Conservation (phyloP, 495 filamentous ascomycete genomes). For the Tuber indicum region DNA sequence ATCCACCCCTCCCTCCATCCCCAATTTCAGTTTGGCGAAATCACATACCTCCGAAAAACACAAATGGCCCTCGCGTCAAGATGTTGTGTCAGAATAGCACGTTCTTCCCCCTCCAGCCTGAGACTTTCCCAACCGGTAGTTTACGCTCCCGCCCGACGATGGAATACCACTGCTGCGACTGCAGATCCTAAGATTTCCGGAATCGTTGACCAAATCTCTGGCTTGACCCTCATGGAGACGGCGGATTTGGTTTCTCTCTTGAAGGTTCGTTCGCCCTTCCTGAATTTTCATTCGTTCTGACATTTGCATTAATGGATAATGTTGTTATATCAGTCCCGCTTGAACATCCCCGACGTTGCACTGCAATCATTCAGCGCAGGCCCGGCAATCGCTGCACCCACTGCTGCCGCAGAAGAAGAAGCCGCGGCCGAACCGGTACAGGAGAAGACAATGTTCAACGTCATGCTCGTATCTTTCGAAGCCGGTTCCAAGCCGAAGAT, state of each 20-base stretch:
- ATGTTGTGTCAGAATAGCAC: conserved; percentile 35
- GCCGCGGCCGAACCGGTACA: conserved; percentile 73
- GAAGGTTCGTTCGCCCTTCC: conserved; percentile 57
- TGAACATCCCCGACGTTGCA: conserved; percentile 97
- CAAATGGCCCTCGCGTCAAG: conserved; percentile 40
- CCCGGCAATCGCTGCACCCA: conserved; percentile 49
- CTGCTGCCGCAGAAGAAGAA: conserved; percentile 68
- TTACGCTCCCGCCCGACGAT: conserved; percentile 50
- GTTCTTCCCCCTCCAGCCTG: conserved; percentile 44
- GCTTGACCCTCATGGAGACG: conserved; percentile 95
- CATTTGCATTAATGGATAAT: conserved; percentile 2
- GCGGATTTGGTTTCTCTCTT: conserved; percentile 86
- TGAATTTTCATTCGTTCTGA: neutral
- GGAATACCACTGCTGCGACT: conserved; percentile 59
- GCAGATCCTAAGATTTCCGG: conserved; percentile 78
- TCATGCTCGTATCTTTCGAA: conserved; percentile 87
- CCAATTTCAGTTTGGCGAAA: neutral
- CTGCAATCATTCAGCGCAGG: conserved; percentile 77
- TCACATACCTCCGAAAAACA: neutral
- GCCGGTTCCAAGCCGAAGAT: conserved; percentile 88
- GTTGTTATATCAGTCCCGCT: conserved; percentile 59
- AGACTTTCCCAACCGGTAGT: conserved; percentile 43
- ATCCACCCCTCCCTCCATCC: conserved; percentile 7
- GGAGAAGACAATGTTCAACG: conserved; percentile 95
- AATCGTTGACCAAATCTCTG: conserved; percentile 96